Conservation (phyloP, 495 filamentous ascomycete species). For the Lasiosphaeria ovina region DNA sequence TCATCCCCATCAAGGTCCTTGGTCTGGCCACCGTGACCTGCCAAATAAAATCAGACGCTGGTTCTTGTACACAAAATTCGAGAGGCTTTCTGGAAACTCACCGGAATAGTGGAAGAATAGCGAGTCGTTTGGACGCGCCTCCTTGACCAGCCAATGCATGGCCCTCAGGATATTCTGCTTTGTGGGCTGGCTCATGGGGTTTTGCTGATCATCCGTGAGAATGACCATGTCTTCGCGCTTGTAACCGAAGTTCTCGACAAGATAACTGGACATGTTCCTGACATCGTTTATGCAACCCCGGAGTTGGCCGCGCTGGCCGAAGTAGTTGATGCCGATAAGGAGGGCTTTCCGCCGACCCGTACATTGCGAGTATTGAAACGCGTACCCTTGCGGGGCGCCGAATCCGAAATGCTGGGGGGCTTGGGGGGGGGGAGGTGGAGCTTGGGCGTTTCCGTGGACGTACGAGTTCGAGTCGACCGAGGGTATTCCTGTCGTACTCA, state of each 20-base stretch:
- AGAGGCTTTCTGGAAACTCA: constrained; percentile 37
- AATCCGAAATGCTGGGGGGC: constrained; percentile 66
- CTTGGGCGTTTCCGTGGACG: constrained; percentile 49
- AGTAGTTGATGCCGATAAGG: constrained; percentile 97
- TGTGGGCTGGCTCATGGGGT: constrained; percentile 94
- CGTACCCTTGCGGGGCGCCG: constrained; percentile 75
- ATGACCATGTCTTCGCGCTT: constrained; percentile 97
- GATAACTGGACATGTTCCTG: constrained; percentile 91
- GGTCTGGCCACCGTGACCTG: constrained; percentile 96
- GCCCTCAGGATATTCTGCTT: constrained; percentile 94
- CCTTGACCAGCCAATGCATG: constrained; percentile 98
- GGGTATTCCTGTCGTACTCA: constrained; percentile 38
- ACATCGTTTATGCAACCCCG: constrained; percentile 98
- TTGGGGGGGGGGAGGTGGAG: constrained; percentile 59
- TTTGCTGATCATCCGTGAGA: constrained; percentile 94
- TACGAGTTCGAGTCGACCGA: constrained; percentile 52
- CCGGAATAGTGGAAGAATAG: constrained; percentile 99
- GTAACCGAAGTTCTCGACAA: constrained; percentile 89
- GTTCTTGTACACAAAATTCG: not conserved
- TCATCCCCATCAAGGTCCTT: constrained; percentile 92
- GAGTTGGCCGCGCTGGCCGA: constrained; percentile 86
- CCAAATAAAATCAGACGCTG: not conserved
- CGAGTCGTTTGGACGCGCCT: constrained; percentile 89
- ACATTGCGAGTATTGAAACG: constrained; percentile 89
- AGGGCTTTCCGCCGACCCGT: constrained; percentile 89